These are phyloP conservation scores for Pseudopyrenochaeta lycopersici DNA, from an alignment of 2,329 filamentous ascomycete species.

Conservation along the genomic window DNA sequence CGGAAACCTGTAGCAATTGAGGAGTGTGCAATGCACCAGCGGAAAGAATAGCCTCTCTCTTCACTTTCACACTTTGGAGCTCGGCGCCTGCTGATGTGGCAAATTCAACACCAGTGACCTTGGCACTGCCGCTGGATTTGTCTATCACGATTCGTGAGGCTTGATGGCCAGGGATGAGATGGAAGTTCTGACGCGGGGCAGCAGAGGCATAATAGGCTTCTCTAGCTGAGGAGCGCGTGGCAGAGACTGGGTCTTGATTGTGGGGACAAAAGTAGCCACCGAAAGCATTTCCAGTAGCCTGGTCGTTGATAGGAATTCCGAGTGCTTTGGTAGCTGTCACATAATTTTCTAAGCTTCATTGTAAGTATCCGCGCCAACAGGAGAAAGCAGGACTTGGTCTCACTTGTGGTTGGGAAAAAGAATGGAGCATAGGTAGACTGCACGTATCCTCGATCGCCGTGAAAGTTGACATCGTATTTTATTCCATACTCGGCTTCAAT, in stretches of 20 bases:
- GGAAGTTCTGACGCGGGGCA: conserved; percentile 24
- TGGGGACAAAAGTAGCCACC: conserved; percentile 33
- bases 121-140: conserved; percentile 11
- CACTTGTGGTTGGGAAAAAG: conserved; percentile 33
- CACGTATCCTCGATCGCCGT: conserved; percentile 27
- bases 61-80: conserved; percentile 23
- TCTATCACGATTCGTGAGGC: conserved; percentile 22
- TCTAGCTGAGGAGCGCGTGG: conserved; percentile 27
- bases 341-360: conserved; percentile 21
- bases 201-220: conserved; percentile 32
- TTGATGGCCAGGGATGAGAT: conserved; percentile 26
- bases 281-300: conserved; percentile 28
- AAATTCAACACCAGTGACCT: conserved; percentile 30
- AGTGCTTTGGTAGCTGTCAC: conserved; percentile 24
- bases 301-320: conserved; percentile 26
- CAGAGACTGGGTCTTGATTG: conserved; percentile 19
- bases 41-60: conserved; percentile 33
- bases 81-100: conserved; percentile 20
- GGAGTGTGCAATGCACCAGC: conserved; percentile 37
- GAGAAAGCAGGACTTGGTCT: not conserved
- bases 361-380: too few relatives aligned
- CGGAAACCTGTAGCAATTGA: conserved; percentile 38
- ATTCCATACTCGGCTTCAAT: conserved; percentile 32
- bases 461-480: conserved; percentile 16
- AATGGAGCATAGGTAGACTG: conserved; percentile 27